Percentiles rank a stretch among this genome's conserved stretches.
These are phyloP conservation scores for Termitomyces sp. DNA, from an alignment of 768 basidiomycete species.

Conservation along the genomic window DNA sequence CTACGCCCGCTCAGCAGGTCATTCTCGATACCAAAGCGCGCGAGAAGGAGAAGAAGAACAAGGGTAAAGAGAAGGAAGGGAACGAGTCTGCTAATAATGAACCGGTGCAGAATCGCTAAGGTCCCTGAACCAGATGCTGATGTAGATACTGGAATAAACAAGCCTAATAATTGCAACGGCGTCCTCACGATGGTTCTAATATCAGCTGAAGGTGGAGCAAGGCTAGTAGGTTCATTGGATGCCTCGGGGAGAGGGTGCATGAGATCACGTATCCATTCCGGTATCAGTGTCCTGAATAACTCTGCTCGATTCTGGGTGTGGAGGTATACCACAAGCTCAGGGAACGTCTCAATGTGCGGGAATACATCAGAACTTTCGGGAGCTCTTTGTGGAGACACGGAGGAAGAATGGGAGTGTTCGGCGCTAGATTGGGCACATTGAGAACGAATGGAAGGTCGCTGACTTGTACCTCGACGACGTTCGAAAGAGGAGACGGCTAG, in stretches of 20 bases:
- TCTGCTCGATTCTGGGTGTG: conserved; percentile 39
- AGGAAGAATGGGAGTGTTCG: conserved; percentile 24
- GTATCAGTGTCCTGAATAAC: conserved; percentile 32
- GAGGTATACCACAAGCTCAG: conserved; percentile 33
- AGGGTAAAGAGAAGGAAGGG: conserved; percentile 59
- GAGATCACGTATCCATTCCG: conserved; percentile 37
- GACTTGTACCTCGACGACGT: conserved; percentile 32
- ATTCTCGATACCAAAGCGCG: conserved; percentile 71
- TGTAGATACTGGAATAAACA: conserved; percentile 4
- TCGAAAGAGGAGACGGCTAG: conserved; percentile 10
- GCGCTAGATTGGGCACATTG: conserved; percentile 32
- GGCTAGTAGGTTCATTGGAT: neutral
- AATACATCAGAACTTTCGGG: conserved; percentile 30
- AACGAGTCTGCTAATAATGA: conserved; percentile 53
- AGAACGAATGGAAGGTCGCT: conserved; percentile 38
- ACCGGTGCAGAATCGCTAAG: conserved; percentile 45
- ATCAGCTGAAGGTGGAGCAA: conserved; percentile 2
- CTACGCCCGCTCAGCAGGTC: conserved; percentile 86
- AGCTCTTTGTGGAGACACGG: conserved; percentile 33
- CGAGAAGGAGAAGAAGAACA: conserved; percentile 49
- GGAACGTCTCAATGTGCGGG: conserved; percentile 34
- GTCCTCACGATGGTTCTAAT: neutral
- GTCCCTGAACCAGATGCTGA: conserved; percentile 3
- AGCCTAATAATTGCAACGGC: conserved; percentile 6
- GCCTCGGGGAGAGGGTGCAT: conserved; percentile 34